Base-by-base conservation (phyloP, 2,329 filamentous ascomycete species). In the Talaromyces sp. region DNA sequence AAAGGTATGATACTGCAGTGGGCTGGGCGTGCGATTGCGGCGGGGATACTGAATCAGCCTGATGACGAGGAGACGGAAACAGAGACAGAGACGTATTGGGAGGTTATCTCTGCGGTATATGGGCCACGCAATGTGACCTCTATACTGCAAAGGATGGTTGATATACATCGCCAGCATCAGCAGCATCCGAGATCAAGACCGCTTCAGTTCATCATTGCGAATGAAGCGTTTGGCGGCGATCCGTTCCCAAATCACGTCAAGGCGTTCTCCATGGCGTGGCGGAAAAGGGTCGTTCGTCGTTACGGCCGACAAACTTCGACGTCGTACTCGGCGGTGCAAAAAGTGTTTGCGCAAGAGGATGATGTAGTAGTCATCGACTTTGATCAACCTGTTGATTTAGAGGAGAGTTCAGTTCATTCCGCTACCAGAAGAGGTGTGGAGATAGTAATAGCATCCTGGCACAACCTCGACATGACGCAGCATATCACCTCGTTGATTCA, bases 401-500 rank as follows among this genome's bases (percentile, higher is more conserved):
- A 31, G 27, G 27, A 31, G 27, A 31, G 27, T 31, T 7, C 27
- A 31, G 27, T 31, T 31, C 5, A 31, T 1, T 31, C 27, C 27
- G 27, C 27, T 31, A 6, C 27, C 8, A 33, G 31, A 39, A 22
- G 33, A 4, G 22, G 31, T 11, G 35, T 22, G 11, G 16, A 57
- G 24, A 57, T 57, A 8, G 5, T 57, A 19, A 35, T 39, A 22
- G 52, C 52, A 35, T 35, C n/a, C 9, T 57, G 52, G 52, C 52
- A 57, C 52, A 57, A 57, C 35, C 52, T 19, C 52, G 52, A 57
- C 52, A 22, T 57, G 8, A 57, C 52, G n/a, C 33, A 57, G n/a
- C 52, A 57, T 5, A 37, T 57, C 14, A 11, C 52, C 33, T 22
- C 52, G 10, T 33, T 57, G 22, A 10, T 39, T 2, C n/a, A 57